Evolutionary conservation across 192 early-diverging fungal species (phyloP), one percentile per base, ranked within the genome.

Genomic region (Entophlyctis luteolus): DNA sequence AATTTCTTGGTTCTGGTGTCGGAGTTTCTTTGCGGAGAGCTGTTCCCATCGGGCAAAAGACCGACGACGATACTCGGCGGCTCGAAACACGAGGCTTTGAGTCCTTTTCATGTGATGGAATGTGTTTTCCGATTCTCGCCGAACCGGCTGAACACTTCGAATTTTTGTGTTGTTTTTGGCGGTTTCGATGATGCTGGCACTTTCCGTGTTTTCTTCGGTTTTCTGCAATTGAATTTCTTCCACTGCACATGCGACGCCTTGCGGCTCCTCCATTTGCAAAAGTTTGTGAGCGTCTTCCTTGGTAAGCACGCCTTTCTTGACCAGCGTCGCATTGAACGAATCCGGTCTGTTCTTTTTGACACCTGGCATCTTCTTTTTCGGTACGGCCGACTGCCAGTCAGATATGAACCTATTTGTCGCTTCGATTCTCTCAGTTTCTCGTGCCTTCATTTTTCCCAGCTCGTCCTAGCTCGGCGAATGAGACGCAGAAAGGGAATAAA

Each of bases 301-400:
- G 39, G 60, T 32, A 10, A 49, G 18, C 6, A 63, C 20, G 18
- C 60, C 60, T 0, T 12, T 37, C 18, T 49, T 49, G 27, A 63
- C 60, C 4, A 63, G 47, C 1, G 60, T 63, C 16, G 60, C 60
- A 32, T 63, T 32, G 60, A 50, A 63, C 8, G 60, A 63, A 25
- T 49, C 48, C 6, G 60, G 60, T 4, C 60, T 45, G 32, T 49
- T 33, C 10, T n/a, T 49, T 4, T 50, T 27, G 20, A 20, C 31
- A 31, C 60, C 60, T 32, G 60, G 60, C 4, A 63, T 63, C 60
- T 63, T 63, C 50, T 63, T 63, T 4, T n/a, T 12, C 16, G 60
- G 60, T 8, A 63, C 48, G 16, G 4, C 6, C 27, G 14, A 28
- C 34, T 37, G 42, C 60, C 60, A 63, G 1, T n/a, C 8, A 14